Base-by-base conservation (phyloP, 148 eudicot species). In the Diospyros kaki region DNA sequence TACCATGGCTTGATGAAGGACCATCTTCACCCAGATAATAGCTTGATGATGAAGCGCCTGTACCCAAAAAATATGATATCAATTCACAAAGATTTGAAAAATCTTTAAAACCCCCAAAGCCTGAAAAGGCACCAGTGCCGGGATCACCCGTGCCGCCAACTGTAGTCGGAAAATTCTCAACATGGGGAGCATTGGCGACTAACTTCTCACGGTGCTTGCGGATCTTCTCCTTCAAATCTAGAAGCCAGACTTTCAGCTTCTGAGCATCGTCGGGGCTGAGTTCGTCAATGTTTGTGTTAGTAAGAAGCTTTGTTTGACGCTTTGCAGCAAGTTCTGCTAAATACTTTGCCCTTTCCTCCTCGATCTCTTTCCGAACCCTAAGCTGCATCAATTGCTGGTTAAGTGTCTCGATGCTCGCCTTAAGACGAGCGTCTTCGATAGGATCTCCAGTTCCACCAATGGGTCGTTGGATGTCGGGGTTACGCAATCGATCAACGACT, bases 331-430 rank as follows among this genome's bases (percentile, higher is more conserved):
- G 28, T 28, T 9, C 39, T 3, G n/a, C 17, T 44, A 72, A 3
- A 65, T n/a, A 17, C 3, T 2, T 5, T 18, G 28, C 43, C 0
- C 65, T 15, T 60, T 59, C 75, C 41, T 58, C 45, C 51, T 72
- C 75, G 15, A 11, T 18, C 1, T 72, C 43, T 8, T 3, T 42
- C 15, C 43, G 52, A 1, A 6, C 2, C 1, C 53, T 15, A 6
- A 44, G n/a, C 2, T 44, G 1, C 3, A 4, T 6, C 11, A 72
- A 18, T 42, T 45, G 52, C 11, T 5, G 1, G 52, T 75, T 81
- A 18, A 54, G 64, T 53, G 71, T 72, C 2, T 75, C 43, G 40
- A 75, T 28, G 3, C 46, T 75, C 28, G 15, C 66, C 52, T 40
- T n/a, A 43, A 55, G 66, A 40, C 9, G 28, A 40, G 64, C 59